Base-by-base conservation (phyloP, 1,284 basidiomycete species). In the Ustilago hordei region DNA sequence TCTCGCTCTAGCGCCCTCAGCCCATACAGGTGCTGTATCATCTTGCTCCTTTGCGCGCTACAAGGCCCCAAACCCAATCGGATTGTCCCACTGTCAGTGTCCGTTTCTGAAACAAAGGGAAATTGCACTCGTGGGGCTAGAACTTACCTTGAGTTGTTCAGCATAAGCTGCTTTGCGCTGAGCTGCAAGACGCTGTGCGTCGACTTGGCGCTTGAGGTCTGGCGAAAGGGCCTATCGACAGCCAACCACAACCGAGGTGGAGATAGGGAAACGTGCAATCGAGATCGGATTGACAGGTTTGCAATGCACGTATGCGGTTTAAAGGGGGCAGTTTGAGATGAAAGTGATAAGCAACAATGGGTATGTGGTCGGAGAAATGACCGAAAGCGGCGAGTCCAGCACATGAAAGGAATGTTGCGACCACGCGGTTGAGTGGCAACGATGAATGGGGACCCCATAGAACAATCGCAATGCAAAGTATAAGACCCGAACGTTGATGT, bases 201-300 rank as follows among this genome's bases (percentile, higher is more conserved):
- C 81, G 4, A 83, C 81, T 58, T 79, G 78, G 4, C 76, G 71
- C 66, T 82, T 83, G 38, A 83, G 75, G 17, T 80, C 80, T 6
- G 81, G 81, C n/a, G 78, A 79, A 2, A 83, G 60, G 8, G 63
- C 59, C 77, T 79, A 55, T 55, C 11, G 7, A 31, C 32, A 13
- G 3, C 53, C 53, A 55, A 55, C 38, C 34, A 28, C 23, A 28
- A 28, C 23, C 23, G 23, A 28, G 23, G 23, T 3, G 23, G 23
- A n/a, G 48, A 50, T 31, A 12, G n/a, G 48, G 31, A 32, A 7
- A 50, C 31, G 48, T 50, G 23, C 48, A 32, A 50, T 7, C 12
- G 28, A 13, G 28, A 8, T 23, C 35, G 53, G 38, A 48, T 11
- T 36, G 34, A 19, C 11, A 56, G 55, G 39, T n/a, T 36, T 36